Evolutionary conservation across 192 early-diverging fungal genomes (phyloP).

Genomic region (Backusella liffmaniae): DNA sequence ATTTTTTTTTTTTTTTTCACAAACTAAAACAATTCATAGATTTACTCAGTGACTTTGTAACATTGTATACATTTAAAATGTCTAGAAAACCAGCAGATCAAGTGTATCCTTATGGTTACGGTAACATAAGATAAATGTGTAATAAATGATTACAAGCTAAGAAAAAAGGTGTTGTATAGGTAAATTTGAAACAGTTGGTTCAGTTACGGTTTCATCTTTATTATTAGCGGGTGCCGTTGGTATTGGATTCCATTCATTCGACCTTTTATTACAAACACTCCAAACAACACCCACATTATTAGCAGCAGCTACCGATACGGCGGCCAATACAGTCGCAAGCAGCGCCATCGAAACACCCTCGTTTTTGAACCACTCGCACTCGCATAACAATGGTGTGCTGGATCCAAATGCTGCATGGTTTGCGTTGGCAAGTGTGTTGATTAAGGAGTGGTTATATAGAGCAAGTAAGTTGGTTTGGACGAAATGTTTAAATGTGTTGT

Average conservation of each 20-base stretch:
- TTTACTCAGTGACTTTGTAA: constrained; percentile 72
- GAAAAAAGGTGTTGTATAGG: constrained; percentile 16
- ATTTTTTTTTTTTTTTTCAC: neutral
- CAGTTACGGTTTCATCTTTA: constrained; percentile 63
- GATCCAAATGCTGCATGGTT: constrained; percentile 74
- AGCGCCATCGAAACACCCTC: constrained; percentile 21
- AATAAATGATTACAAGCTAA: too few relatives aligned
- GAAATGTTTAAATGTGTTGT: neutral
- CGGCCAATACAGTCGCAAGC: constrained; percentile 1
- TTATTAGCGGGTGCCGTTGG: constrained; percentile 65
- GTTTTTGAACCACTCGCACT: neutral
- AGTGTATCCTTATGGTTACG: constrained; percentile 70
- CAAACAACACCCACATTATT: neutral
- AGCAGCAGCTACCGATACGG: constrained; percentile 9
- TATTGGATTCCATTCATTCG: constrained; percentile 66
- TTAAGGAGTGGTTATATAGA: constrained; percentile 79
- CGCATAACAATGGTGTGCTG: constrained; percentile 35
- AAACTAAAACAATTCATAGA: constrained; percentile 32
- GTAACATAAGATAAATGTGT: constrained; percentile 22
- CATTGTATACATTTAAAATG: constrained; percentile 73
- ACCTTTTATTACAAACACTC: constrained; percentile 38
- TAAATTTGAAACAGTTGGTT: constrained; percentile 63
- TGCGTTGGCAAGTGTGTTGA: constrained; percentile 59
- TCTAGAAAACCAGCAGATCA: constrained; percentile 61
- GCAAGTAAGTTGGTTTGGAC: constrained; percentile 41